These are phyloP conservation scores for Leccinum ochraceum DNA, from an alignment of 768 basidiomycete species.

Conservation along the genomic window DNA sequence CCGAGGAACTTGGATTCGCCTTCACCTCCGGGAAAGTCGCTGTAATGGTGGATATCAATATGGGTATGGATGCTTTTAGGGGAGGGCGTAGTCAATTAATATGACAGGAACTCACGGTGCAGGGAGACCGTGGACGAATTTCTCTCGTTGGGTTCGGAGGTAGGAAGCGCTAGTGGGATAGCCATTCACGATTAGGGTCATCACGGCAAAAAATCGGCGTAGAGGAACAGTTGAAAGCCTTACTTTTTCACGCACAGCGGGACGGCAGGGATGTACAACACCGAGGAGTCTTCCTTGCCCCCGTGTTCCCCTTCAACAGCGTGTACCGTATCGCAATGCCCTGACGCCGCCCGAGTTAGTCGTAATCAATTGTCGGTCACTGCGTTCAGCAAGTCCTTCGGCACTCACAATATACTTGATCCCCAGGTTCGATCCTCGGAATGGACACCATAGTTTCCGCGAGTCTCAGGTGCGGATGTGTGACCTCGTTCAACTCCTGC, in stretches of 20 bases:
- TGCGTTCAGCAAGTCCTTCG: background rate
- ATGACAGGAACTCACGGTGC: conserved; percentile 41
- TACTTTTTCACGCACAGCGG: conserved; percentile 53
- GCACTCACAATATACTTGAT: conserved; percentile 57
- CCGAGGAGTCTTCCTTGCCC: conserved; percentile 52
- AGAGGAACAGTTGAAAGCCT: conserved; percentile 10
- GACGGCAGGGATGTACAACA: conserved; percentile 56
- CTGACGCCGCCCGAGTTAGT: conserved; percentile 24
- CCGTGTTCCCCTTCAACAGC: conserved; percentile 52
- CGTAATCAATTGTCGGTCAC: background rate
- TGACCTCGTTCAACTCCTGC: conserved; percentile 54
- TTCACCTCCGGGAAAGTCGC: conserved; percentile 55
- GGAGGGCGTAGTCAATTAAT: background rate
- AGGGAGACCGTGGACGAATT: conserved; percentile 49
- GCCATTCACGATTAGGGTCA: background rate
- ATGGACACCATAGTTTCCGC: conserved; percentile 57
- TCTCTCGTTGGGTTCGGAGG: conserved; percentile 48
- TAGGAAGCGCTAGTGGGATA: conserved; percentile 43
- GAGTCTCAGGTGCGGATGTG: conserved; percentile 65
- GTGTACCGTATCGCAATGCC: conserved; percentile 59
- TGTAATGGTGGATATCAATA: conserved; percentile 14
- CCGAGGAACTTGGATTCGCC: conserved; percentile 48
- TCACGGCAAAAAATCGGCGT: background rate
- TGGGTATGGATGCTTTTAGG: background rate
- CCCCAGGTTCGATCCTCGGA: conserved; percentile 59